These are phyloP conservation scores for Nicotiana obtusifolia DNA, from an alignment of 257 asterid species.

Conservation along the genomic window DNA sequence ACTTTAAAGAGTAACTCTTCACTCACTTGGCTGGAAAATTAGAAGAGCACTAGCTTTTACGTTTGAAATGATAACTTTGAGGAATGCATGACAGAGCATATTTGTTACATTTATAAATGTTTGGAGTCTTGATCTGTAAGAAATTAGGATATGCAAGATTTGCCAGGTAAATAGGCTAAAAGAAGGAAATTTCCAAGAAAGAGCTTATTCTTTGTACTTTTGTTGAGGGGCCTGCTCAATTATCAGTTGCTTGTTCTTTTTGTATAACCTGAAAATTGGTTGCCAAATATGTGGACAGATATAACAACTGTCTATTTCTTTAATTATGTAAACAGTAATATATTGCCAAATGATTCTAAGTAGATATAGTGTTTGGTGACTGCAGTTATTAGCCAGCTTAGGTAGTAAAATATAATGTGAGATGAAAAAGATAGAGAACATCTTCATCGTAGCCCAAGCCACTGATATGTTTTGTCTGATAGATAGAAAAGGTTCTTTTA, in stretches of 20 bases:
- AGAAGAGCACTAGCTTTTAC: neutral
- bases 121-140: neutral
- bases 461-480: neutral
- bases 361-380: neutral
- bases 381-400: neutral
- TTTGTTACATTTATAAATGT: neutral
- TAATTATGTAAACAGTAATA: neutral
- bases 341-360: neutral
- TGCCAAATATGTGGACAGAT: neutral
- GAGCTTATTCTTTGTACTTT: neutral
- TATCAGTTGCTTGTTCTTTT: neutral
- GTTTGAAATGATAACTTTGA: neutral
- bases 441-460: neutral
- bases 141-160: neutral
- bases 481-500: neutral
- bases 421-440: neutral
- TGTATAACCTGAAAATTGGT: neutral
- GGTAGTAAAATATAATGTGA: neutral
- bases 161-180: neutral
- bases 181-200: conserved; percentile 2
- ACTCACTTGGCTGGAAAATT: neutral
- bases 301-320: neutral
- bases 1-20: neutral
- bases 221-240: neutral
- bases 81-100: neutral